These are phyloP conservation scores for Acanthamoeba triangularis DNA, from an alignment of 208 protist species.

Conservation along the genomic window DNA sequence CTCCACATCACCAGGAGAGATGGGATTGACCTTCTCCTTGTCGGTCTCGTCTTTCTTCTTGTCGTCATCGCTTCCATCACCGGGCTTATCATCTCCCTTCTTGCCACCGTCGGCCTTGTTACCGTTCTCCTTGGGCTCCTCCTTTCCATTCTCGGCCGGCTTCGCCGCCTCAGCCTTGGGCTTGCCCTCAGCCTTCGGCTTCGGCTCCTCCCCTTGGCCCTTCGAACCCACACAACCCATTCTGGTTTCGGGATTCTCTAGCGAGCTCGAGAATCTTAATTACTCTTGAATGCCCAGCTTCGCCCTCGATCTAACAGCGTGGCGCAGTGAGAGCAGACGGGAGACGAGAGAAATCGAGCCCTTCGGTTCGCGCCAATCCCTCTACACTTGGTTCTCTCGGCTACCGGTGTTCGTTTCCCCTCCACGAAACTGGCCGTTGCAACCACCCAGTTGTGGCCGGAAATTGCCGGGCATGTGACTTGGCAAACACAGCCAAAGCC, in stretches of 20 bases:
- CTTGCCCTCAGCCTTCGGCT: neutral
- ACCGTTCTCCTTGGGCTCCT: constrained; percentile 43
- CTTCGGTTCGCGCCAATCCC: neutral
- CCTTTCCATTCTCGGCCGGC: constrained; percentile 33
- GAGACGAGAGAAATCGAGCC: neutral
- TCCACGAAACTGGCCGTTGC: no score
- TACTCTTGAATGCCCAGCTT: neutral
- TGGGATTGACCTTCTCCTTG: constrained; percentile 44
- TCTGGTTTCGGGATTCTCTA: neutral
- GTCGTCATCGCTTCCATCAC: neutral
- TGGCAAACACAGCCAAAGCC: no score
- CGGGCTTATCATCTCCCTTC: neutral
- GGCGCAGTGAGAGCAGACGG: neutral
- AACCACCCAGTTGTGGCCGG: neutral
- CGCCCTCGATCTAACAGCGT: no score
- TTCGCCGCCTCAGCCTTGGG: neutral
- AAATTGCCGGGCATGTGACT: neutral
- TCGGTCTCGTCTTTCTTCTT: neutral
- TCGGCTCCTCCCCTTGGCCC: neutral
- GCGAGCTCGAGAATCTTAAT: neutral
- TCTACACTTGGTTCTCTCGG: neutral
- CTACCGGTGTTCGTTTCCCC: neutral
- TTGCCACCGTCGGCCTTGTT: neutral
- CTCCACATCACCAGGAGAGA: constrained; percentile 59
- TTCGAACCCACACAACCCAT: constrained; percentile 64